Evolutionary conservation across 768 basidiomycete genomes (phyloP), one percentile per base, ranked within the genome.

Genomic region (Russula ochroleuca): DNA sequence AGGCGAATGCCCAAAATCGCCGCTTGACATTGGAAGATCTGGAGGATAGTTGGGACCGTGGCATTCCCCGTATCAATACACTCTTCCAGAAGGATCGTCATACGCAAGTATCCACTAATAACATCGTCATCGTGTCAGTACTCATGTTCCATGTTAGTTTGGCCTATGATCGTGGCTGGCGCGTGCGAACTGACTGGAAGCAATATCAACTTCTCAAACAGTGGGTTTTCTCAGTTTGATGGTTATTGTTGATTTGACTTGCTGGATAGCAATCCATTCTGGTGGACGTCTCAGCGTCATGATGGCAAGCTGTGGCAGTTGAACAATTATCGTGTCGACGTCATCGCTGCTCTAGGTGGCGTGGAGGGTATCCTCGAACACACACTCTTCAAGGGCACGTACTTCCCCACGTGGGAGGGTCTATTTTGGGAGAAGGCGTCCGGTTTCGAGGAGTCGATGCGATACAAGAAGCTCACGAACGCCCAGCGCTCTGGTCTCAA

Each of bases 351-450:
- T 14, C 80, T 97, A 38, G 94, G 94, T 65, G 94, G 94, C 81
- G 92, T 97, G 25, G 94, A 96, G 73, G 92, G 93, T 68, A 98
- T 99, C 69, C 77, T 98, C 48, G 96, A 98, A 75, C 95, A 98
- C 71, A 96, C 95, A 0, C 75, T 98, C 45, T 99, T 99, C 83
- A 96, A 96, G 76, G 95, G 94, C 54, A 98, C 96, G 17, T 94
- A 94, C 74, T 95, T 96, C 85, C 92, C 94, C 1, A 96, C 94
- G 1, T 97, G 94, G 94, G 94, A 97, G 73, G 93, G 88, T 82
- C 81, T 98, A 40, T 98, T 98, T 86, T 98, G 94, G 94, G 94
- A 96, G 83, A 96, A 94, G 77, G 93, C 92, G 8, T 93, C 90
- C 64, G 95, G 94, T 50, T 98, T 98, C 79, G 95, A 98, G 72